Evolutionary conservation across 352 stramenopile genomes (phyloP).

Genomic region (Phytophthora fragariae): DNA sequence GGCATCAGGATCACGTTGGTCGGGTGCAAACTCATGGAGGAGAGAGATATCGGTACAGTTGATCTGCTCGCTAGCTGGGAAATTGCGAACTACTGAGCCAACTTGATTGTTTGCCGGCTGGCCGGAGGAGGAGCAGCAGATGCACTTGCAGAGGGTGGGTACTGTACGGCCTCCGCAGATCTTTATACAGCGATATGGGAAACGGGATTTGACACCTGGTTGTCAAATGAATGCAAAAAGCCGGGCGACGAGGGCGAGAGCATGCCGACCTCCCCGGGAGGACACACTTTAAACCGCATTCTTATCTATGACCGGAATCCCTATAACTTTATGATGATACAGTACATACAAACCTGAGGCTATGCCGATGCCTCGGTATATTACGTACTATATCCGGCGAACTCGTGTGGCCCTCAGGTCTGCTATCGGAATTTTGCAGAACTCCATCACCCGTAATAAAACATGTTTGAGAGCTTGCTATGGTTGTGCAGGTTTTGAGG

Average conservation of each 20-base stretch:
- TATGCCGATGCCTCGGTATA: too few species aligned
- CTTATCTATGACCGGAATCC: too few species aligned
- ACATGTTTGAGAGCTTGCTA: background rate
- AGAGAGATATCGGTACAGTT: background rate
- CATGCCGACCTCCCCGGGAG: too few species aligned
- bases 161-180: background rate
- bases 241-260: too few species aligned
- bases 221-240: too few species aligned
- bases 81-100: conserved; percentile 27
- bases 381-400: too few species aligned
- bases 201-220: background rate
- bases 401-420: too few species aligned
- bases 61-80: conserved; percentile 10
- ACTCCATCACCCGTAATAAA: background rate
- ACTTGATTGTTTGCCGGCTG: conserved; percentile 32
- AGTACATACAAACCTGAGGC: too few species aligned
- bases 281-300: too few species aligned
- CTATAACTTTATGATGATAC: too few species aligned
- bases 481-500: background rate
- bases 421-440: too few species aligned
- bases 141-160: conserved; percentile 18
- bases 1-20: conserved; percentile 32
- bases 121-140: background rate
- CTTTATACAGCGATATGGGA: background rate
- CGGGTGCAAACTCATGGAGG: conserved; percentile 21